Percentiles rank a stretch among this genome's conserved stretches.
Evolutionary conservation across 345 rosid genomes (phyloP).

Genomic region (Eucalyptus virginea): DNA sequence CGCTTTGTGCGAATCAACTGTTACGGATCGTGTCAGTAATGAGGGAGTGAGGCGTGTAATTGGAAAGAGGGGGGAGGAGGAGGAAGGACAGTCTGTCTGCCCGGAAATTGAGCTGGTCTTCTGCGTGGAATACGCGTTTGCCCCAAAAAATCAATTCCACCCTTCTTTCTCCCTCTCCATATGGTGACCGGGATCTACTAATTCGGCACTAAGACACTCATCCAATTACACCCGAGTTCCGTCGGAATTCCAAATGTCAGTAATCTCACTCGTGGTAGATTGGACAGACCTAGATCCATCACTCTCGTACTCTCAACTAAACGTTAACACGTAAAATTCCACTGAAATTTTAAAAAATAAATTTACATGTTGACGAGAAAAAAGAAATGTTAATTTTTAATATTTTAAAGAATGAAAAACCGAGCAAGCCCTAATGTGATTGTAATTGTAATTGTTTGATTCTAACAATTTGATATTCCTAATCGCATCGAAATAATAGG

Average conservation of each 20-base stretch:
- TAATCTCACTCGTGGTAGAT: background rate
- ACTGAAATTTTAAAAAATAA: background rate
- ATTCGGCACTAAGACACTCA: background rate
- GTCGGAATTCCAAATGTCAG: background rate
- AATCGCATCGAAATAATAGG: rapidly evolving
- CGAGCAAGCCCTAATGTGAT: background rate
- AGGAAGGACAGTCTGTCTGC: background rate
- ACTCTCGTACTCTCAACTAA: background rate
- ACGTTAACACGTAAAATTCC: background rate
- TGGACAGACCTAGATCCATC: background rate
- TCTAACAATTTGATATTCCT: background rate
- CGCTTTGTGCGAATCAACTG: background rate
- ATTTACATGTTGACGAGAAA: background rate
- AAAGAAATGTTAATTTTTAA: background rate
- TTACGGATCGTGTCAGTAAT: background rate
- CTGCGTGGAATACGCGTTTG: background rate
- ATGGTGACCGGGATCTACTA: background rate
- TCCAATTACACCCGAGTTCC: background rate
- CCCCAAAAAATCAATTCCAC: background rate
- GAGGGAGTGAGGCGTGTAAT: background rate
- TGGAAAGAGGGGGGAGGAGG: background rate
- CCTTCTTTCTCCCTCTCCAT: background rate
- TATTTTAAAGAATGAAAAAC: background rate
- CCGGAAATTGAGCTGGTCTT: background rate
- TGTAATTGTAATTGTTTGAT: background rate